Percentiles rank a stretch among this genome's conserved stretches.
Evolutionary conservation across 345 rosid genomes (phyloP).

Genomic region (Mangifera indica): DNA sequence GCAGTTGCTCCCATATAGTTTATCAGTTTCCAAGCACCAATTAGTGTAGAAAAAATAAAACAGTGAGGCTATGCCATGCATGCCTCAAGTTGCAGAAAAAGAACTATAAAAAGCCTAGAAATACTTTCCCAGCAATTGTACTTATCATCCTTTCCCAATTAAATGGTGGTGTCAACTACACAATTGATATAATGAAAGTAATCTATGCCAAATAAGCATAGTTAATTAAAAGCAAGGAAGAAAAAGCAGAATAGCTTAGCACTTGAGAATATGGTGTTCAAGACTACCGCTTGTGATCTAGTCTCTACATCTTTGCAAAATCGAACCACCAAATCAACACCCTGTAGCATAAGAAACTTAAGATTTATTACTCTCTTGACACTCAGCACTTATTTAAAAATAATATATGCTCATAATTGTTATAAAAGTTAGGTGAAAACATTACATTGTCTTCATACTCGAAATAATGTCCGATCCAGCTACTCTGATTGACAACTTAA

Average conservation of each 20-base stretch:
- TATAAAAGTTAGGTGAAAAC: constrained; percentile 2
- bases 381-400: neutral
- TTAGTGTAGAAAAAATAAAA: neutral
- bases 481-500: constrained; percentile 55
- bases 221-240: neutral
- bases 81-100: neutral
- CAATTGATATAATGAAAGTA: neutral
- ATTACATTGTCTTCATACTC: constrained; percentile 66
- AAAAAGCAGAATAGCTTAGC: constrained; percentile 22
- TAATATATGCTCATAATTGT: neutral
- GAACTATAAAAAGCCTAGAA: neutral
- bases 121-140: neutral
- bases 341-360: constrained; percentile 42
- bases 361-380: neutral
- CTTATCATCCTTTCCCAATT: neutral
- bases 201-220: neutral
- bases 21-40: neutral
- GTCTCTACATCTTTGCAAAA: constrained; percentile 93
- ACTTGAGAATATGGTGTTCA: constrained; percentile 32
- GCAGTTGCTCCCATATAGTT: no score
- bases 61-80: neutral
- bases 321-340: constrained; percentile 63
- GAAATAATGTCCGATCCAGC: constrained; percentile 67
- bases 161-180: neutral
- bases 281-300: constrained; percentile 73